Evolutionary conservation across 2,329 filamentous ascomycete species (phyloP), one percentile per base, ranked within the genome.

Genomic region (Paecilomyces dactylethromorphus): DNA sequence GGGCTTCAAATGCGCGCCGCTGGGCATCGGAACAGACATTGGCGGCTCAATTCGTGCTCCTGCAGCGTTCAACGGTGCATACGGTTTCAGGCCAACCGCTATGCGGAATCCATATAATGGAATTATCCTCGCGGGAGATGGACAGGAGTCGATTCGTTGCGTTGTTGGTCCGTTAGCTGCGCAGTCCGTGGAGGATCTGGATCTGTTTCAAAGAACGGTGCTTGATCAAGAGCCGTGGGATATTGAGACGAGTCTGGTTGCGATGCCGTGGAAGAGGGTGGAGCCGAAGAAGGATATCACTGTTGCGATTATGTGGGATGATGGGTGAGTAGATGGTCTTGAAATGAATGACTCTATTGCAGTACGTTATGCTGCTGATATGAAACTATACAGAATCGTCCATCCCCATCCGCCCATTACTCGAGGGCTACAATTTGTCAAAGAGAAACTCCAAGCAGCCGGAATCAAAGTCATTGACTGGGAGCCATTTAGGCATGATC

Each of bases 361-460:
- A 3, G 24, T 26, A 26, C 5, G 24, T n/a, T n/a, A n/a, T n/a
- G 60, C 60, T 29, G 15, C 22, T 53, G 35, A 50, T 21, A 52
- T 52, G 12, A 11, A 50, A 22, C 45, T 52, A 5, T 10, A 18
- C 21, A 73, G 69, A 10, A 78, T 86, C 55, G 86, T 88, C 3
- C 78, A 72, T 5, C 87, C 88, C 0, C 88, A 89, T 56, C 87
- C 88, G 2, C 87, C 87, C 0, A 79, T 90, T 2, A 72, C 78
- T 0, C 78, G 86, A 56, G 70, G 31, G 53, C 64, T 63, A 12
- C 55, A 60, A 33, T 55, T 62, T 51, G 66, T 66, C 29, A 67
- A 68, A 59, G 53, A 65, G 49, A 68, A 67, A 62, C 53, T 66
- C 1, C 60, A 78, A n/a, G 77, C 75, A 56, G 73, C 81, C 1